Evolutionary conservation across 108 stramenopile species (phyloP), one percentile per base, ranked within the genome.

Genomic region (Fistulifera solaris): DNA sequence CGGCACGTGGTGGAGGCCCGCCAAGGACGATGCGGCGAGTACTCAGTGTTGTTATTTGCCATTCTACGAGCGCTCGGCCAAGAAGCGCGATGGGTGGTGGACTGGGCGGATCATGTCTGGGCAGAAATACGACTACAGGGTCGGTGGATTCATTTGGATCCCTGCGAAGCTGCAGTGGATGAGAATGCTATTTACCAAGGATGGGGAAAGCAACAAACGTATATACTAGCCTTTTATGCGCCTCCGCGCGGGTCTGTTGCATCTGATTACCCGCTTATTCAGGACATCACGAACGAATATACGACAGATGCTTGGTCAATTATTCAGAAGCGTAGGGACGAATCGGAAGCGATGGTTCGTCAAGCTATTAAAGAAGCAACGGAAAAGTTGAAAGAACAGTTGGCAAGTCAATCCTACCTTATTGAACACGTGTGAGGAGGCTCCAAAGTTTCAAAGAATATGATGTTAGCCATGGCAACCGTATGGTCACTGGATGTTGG

Each of bases 81-180:
- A 42, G 58, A 77, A 13, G 46, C 65, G 21, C 59, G 81, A 58
- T 82, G 81, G 81, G 67, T 78, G 17, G 77, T 82, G 12, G 81
- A 82, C 63, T 82, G 81, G 81, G 65, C 73, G 12, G 81, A 82
- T 65, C 81, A 82, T 58, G 77, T 82, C 15, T 82, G 81, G 81
- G 76, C 68, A 7, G 81, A 82, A 52, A 53, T 70, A 14, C 39
- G 53, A 42, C 72, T 17, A 58, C 0, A 40, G 49, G 24, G 40
- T 12, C 46, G 58, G 58, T 82, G 81, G 81, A 59, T 82, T n/a
- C 81, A 82, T 58, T 40, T 74, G 17, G 81, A 82, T 67, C 81
- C 81, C 38, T 82, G 81, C 56, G 77, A 82, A 59, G 81, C 81
- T 6, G 67, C 77, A 14, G 61, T 82, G 8, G 81, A 82, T 60